A percentile compares a stretch with the other conserved stretches of the same genome.
phyloP scores from a whole-genome alignment of 2,329 filamentous ascomycete species.

The Colletotrichum musicola region DNA sequence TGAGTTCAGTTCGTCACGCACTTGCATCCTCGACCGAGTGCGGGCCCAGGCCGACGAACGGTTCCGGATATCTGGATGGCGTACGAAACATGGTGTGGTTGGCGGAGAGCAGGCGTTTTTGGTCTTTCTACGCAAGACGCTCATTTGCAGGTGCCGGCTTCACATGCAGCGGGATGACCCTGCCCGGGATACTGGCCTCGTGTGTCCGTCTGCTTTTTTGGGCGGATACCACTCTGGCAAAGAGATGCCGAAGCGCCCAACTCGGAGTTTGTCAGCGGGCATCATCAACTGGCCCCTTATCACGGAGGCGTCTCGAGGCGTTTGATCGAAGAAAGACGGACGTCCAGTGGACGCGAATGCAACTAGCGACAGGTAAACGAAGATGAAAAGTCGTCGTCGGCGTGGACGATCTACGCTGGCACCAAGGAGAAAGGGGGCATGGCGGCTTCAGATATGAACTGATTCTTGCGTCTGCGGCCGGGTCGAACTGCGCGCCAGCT shows the following conservation, averaged over 20 bases:
- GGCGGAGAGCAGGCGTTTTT: background rate
- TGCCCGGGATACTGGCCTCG: background rate
- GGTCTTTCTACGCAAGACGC: background rate
- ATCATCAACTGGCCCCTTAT: background rate
- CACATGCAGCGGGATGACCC: conserved; percentile 18
- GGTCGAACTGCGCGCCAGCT: conserved; percentile 18
- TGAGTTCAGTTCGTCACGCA: conserved; percentile 25
- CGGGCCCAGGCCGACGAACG: conserved; percentile 7
- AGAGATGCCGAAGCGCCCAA: too few species aligned
- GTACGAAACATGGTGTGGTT: conserved; percentile 1
- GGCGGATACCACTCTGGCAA: too few species aligned
- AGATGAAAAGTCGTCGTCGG: background rate
- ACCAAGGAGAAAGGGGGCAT: conserved; percentile 17
- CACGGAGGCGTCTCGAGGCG: conserved; percentile 9
- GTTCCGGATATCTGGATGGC: conserved; percentile 7
- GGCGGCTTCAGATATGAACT: conserved; percentile 36
- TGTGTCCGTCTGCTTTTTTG: too few species aligned
- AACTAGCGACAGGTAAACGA: background rate
- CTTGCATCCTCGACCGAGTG: conserved; percentile 5
- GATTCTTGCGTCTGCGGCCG: conserved; percentile 31
- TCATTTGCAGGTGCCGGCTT: conserved; percentile 12
- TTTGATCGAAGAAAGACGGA: conserved; percentile 12
- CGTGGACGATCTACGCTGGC: conserved; percentile 17
- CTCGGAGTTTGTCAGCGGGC: background rate
- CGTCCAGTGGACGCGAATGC: background rate